phyloP scores from a whole-genome alignment of 2,329 filamentous ascomycete species.

The Pseudogymnoascus sp. region DNA sequence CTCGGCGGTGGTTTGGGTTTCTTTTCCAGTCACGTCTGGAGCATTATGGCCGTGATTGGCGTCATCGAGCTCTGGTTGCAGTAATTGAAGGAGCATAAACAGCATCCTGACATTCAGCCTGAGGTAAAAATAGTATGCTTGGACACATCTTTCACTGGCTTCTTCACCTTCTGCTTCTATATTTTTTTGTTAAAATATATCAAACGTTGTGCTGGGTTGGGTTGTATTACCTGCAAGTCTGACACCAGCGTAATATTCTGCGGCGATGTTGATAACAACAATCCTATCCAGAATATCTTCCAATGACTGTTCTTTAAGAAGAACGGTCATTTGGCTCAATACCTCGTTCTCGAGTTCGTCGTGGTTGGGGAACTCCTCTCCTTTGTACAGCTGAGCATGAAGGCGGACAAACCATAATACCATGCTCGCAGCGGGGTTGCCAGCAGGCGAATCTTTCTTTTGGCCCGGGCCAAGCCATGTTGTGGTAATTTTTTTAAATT shows the following conservation, averaged over 20 bases:
- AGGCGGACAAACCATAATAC: slow-evolving; percentile 77
- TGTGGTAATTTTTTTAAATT: slow-evolving; percentile 61
- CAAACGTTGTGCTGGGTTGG: neutral
- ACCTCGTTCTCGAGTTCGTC: slow-evolving; percentile 82
- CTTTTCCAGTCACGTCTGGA: slow-evolving; percentile 32
- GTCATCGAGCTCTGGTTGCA: slow-evolving; percentile 56
- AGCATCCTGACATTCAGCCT: slow-evolving; percentile 74
- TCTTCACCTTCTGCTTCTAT: slow-evolving; percentile 40
- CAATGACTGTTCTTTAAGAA: slow-evolving; percentile 61
- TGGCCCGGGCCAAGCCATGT: slow-evolving; percentile 43
- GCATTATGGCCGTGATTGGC: slow-evolving; percentile 34
- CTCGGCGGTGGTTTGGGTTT: slow-evolving; percentile 33
- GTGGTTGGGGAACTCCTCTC: slow-evolving; percentile 64
- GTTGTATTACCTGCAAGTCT: slow-evolving; percentile 47
- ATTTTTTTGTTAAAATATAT: slow-evolving; percentile 24
- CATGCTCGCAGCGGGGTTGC: slow-evolving; percentile 34
- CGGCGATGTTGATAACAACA: slow-evolving; percentile 76
- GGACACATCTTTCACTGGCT: slow-evolving; percentile 28
- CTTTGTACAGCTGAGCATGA: slow-evolving; percentile 77
- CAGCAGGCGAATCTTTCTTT: neutral
- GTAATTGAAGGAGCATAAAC: slow-evolving; percentile 59
- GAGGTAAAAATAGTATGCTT: slow-evolving; percentile 58
- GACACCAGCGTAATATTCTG: slow-evolving; percentile 63
- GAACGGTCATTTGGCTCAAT: slow-evolving; percentile 65
- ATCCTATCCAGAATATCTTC: slow-evolving; percentile 67